phyloP scores from a whole-genome alignment of 1,284 basidiomycete genomes.

The Microbotryum silenes-acaulis region DNA sequence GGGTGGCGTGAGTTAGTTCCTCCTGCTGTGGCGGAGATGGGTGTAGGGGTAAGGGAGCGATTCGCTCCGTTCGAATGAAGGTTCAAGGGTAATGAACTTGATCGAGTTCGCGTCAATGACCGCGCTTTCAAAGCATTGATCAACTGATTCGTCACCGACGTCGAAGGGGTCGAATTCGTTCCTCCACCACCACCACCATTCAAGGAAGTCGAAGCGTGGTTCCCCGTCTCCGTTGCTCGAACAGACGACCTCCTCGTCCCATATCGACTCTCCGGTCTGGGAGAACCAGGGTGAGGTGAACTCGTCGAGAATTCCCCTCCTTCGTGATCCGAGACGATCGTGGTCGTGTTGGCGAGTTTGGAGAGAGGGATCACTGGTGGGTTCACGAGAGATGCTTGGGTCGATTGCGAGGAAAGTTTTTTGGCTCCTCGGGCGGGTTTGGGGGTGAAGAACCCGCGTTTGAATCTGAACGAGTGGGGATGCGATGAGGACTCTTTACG shows the following conservation, averaged over 20 bases:
- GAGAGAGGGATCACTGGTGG: neutral
- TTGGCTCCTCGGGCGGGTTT: neutral
- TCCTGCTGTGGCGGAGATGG: neutral
- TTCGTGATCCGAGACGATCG: conserved; percentile 11
- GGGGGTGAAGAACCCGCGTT: conserved; percentile 20
- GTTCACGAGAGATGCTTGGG: neutral
- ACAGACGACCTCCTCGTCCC: too few relatives aligned
- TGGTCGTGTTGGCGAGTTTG: conserved; percentile 3
- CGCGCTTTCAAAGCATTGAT: too few relatives aligned
- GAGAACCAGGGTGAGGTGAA: neutral
- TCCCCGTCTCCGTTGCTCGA: too few relatives aligned
- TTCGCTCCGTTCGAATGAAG: neutral
- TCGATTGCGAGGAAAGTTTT: neutral
- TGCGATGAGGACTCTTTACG: rapidly evolving
- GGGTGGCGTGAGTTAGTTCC: neutral
- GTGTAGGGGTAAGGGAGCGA: conserved; percentile 1
- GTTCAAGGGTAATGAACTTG: neutral
- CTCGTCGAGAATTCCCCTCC: neutral
- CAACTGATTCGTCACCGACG: too few relatives aligned
- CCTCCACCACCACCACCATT: too few relatives aligned
- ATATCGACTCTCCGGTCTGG: neutral
- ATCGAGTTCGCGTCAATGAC: too few relatives aligned
- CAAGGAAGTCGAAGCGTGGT: too few relatives aligned
- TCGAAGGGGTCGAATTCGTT: too few relatives aligned
- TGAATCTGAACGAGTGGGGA: conserved; percentile 3